A percentile compares a stretch with the other conserved stretches of the same genome.
Conservation (phyloP, 352 stramenopile species). For the Halophytophthora batemanensis region DNA sequence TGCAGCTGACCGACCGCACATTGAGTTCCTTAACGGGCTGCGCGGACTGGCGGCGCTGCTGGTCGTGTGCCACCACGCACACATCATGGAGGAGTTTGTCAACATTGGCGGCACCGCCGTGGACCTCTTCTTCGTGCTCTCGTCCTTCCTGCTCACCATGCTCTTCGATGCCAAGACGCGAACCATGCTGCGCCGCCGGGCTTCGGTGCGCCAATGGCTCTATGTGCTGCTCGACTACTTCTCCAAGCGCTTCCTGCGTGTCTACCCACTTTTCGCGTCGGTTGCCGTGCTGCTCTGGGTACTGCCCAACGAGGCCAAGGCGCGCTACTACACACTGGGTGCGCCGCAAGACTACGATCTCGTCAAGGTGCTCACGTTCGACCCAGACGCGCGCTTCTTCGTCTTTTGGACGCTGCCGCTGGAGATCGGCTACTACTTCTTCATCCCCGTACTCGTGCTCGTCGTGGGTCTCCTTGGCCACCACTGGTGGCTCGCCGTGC, state of each 20-base stretch:
- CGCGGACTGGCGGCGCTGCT: constrained; percentile 22
- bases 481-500: constrained; percentile 12
- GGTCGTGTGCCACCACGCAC: constrained; percentile 14
- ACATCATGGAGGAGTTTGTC: constrained; percentile 12
- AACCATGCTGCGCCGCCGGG: constrained; percentile 4
- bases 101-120: constrained; percentile 18
- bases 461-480: constrained; percentile 3
- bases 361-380: constrained; percentile 21
- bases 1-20: constrained; percentile 9
- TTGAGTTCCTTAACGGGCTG: constrained; percentile 29
- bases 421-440: constrained; percentile 30
- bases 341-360: constrained; percentile 10
- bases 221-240: constrained; percentile 20
- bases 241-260: constrained; percentile 23
- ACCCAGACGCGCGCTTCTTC: constrained; percentile 13
- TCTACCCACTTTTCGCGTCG: constrained; percentile 24
- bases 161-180: constrained; percentile 22
- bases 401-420: constrained; percentile 27
- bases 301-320: constrained; percentile 4
- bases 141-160: constrained; percentile 27
- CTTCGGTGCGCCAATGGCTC: constrained; percentile 3
- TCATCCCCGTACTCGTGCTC: constrained; percentile 16
- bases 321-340: constrained; percentile 10
- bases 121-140: constrained; percentile 34
- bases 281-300: constrained; percentile 19